Evolutionary conservation across 192 early-diverging fungal species (phyloP), one percentile per base, ranked within the genome.

Genomic region (Linnemannia schmuckeri): DNA sequence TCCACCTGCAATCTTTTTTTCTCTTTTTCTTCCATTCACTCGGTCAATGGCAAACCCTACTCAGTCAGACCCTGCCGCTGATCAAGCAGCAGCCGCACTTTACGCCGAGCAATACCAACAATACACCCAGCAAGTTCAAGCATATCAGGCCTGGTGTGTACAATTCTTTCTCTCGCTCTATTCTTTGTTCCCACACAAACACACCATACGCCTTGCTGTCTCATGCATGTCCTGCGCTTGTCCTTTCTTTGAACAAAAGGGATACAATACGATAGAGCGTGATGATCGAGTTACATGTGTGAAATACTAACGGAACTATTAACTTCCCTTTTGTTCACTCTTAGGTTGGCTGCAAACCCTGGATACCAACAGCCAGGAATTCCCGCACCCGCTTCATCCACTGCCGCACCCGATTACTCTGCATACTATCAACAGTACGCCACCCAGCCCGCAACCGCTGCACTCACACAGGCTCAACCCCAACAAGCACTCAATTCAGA

Each of bases 51-150:
- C 82, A 55, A 69, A 79, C 30, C 77, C 77, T 46, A 80, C 78
- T 17, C 68, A 63, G 3, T 35, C 74, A 37, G 78, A 57, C 70
- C 71, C 76, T 9, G 55, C 79, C 44, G 80, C 79, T 33, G 88
- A 83, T 52, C 82, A 83, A 55, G 79, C 79, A 75, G 80, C 79
- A 75, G 80, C 79, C 42, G 84, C 78, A 38, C 74, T 77, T 35
- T 87, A 81, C 72, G 85, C 79, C 5, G 80, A 87, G 72, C 88
- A 88, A 61, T 88, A 88, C 57, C 81, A 82, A 30, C 88, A 88
- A 30, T 84, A 88, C 78, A 22, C 82, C 70, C 76, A 81, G 69
- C 72, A 88, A 70, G 77, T 80, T 66, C 77, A 88, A 44, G 82
- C 88, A 24, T 83, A 83, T 72, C 77, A 88, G 33, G 75, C 88